Evolutionary conservation across 441 rosid species (phyloP).

Genomic region (Eruca vesicaria): DNA sequence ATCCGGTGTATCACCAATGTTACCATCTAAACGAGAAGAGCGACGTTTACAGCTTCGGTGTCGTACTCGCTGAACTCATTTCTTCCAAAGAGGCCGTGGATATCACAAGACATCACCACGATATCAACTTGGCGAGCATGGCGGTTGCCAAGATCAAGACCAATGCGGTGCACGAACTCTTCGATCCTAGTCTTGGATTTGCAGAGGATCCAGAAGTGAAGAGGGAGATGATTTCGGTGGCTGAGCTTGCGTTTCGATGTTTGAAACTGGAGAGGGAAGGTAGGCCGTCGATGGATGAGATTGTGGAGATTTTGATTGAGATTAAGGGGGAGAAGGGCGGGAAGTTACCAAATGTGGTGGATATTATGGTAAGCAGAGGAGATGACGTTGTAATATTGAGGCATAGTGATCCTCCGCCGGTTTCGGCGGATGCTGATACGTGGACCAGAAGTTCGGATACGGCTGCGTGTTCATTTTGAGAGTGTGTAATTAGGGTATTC

Average conservation of each 20-base stretch:
- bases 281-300: constrained; percentile 66
- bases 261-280: constrained; percentile 60
- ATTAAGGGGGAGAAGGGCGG: constrained; percentile 34
- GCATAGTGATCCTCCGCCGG: constrained; percentile 39
- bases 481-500: background rate
- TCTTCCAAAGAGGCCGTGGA: constrained; percentile 63
- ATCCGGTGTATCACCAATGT: constrained; percentile 63
- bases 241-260: constrained; percentile 61
- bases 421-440: constrained; percentile 59
- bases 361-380: constrained; percentile 33
- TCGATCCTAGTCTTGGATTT: constrained; percentile 55
- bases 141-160: constrained; percentile 55
- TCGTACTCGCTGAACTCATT: constrained; percentile 56
- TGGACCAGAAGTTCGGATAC: constrained; percentile 55
- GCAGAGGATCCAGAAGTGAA: constrained; percentile 42
- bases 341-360: constrained; percentile 40
- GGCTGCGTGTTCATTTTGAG: constrained; percentile 22
- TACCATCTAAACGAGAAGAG: constrained; percentile 63
- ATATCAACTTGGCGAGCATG: constrained; percentile 67
- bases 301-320: constrained; percentile 38
- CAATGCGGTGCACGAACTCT: constrained; percentile 49
- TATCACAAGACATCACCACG: constrained; percentile 47
- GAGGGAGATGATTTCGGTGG: constrained; percentile 45
- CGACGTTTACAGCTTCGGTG: constrained; percentile 76
- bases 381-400: constrained; percentile 55